Percentiles rank a stretch among this genome's conserved stretches.
Evolutionary conservation across 2,329 filamentous ascomycete species (phyloP).

Genomic region (Aureobasidium musti): DNA sequence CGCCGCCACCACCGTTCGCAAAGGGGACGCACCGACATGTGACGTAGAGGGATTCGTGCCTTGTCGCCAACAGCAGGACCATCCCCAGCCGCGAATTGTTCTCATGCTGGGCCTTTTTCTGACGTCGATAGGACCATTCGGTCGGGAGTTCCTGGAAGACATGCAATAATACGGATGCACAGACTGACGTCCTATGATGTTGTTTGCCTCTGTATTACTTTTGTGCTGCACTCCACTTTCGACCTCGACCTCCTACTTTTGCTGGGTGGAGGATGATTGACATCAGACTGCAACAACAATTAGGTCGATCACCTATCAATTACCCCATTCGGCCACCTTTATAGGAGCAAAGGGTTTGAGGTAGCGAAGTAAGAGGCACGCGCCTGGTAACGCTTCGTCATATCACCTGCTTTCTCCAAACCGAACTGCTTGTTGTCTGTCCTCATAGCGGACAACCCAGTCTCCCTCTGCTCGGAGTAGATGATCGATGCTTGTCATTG

Average conservation of each 20-base stretch:
- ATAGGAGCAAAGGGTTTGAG: constrained; percentile 23
- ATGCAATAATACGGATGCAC: constrained; percentile 12
- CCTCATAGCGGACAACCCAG: background rate
- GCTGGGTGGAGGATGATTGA: background rate
- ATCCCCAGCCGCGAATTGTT: background rate
- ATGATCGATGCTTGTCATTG: background rate
- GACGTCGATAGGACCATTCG: constrained; percentile 15
- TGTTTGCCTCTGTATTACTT: constrained; percentile 28
- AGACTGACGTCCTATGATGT: constrained; percentile 25
- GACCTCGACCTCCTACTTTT: constrained; percentile 10
- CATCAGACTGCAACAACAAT: constrained; percentile 2
- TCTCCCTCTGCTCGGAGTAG: background rate
- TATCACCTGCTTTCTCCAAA: background rate
- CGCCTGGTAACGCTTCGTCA: constrained; percentile 9
- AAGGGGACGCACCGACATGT: background rate
- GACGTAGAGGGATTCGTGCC: constrained; percentile 1
- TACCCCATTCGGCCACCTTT: background rate
- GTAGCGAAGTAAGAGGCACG: constrained; percentile 18
- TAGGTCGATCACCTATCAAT: constrained; percentile 15
- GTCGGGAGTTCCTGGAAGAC: background rate
- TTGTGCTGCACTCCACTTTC: constrained; percentile 24
- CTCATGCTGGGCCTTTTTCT: background rate
- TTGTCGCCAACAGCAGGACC: background rate
- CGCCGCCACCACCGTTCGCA: constrained; percentile 2
- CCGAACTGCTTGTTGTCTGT: background rate